These are phyloP conservation scores for Globisporangium heterothallicum DNA, from an alignment of 352 stramenopile species.

Conservation along the genomic window DNA sequence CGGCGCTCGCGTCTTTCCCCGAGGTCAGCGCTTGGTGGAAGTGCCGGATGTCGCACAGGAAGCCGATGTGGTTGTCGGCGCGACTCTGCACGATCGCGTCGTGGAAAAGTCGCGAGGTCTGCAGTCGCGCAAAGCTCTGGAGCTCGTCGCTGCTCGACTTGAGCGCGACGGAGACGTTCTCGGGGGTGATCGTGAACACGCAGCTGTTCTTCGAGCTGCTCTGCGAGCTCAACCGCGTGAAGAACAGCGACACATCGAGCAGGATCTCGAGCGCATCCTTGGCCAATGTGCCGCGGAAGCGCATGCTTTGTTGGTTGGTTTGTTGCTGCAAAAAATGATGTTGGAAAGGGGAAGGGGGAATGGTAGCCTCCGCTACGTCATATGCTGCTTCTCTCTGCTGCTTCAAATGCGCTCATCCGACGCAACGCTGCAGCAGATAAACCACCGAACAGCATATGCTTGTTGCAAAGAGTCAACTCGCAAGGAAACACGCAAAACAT, in stretches of 20 bases:
- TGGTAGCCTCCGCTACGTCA: neutral
- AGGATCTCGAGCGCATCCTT: conserved; percentile 74
- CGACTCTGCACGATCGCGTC: conserved; percentile 70
- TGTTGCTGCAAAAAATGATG: conserved; percentile 4
- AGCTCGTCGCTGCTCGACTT: conserved; percentile 73
- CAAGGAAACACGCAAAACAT: no score
- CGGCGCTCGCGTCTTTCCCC: conserved; percentile 68
- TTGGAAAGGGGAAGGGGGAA: neutral
- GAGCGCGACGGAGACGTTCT: conserved; percentile 56
- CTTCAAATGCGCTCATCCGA: no score
- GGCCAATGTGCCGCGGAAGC: conserved; percentile 70
- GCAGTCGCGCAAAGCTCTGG: conserved; percentile 69
- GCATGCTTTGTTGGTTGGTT: conserved; percentile 31
- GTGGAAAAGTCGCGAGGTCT: conserved; percentile 60
- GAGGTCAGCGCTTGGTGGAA: conserved; percentile 69
- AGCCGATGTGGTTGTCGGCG: conserved; percentile 77
- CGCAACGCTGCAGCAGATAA: no score
- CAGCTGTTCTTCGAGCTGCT: conserved; percentile 55
- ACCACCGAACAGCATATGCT: no score
- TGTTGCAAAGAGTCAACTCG: no score
- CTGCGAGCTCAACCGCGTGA: conserved; percentile 52
- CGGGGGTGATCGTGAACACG: conserved; percentile 67
- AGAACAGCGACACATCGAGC: conserved; percentile 70
- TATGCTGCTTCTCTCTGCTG: no score
- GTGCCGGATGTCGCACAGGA: conserved; percentile 67